Evolutionary conservation across 441 rosid genomes (phyloP).

Genomic region (Kokia cookei): DNA sequence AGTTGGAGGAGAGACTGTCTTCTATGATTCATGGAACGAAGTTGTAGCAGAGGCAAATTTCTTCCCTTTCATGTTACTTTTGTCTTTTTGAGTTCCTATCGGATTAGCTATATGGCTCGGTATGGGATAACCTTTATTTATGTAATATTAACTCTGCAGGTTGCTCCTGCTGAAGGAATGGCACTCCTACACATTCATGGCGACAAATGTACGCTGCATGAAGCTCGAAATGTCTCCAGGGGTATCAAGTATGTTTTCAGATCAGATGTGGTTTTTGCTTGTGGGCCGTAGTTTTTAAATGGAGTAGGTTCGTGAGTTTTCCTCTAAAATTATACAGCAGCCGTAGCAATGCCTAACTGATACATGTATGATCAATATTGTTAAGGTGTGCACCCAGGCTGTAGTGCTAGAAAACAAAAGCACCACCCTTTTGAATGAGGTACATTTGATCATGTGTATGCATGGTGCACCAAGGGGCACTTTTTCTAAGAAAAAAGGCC

Average conservation of each 20-base stretch:
- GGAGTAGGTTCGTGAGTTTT: neutral
- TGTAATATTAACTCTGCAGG: conserved; percentile 31
- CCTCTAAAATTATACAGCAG: neutral
- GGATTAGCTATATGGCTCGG: neutral
- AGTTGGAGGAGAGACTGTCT: conserved; percentile 91
- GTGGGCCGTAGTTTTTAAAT: conserved; percentile 9
- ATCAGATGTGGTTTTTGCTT: conserved; percentile 89
- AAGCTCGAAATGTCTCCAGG: conserved; percentile 64
- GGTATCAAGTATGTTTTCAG: conserved; percentile 87
- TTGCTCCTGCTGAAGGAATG: conserved; percentile 86
- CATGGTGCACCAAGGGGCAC: neutral
- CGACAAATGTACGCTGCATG: conserved; percentile 85
- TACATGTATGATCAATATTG: neutral
- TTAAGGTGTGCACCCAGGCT: neutral
- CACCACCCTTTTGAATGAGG: neutral
- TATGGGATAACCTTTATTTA: neutral
- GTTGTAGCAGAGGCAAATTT: conserved; percentile 64
- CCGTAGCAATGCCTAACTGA: neutral
- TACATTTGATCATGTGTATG: neutral
- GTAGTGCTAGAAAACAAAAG: neutral
- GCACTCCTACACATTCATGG: conserved; percentile 92
- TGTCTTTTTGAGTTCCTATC: neutral
- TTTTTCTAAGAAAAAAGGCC: too few relatives aligned
- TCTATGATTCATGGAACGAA: conserved; percentile 68
- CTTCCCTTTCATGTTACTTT: neutral